Base-by-base conservation (phyloP, 805 yeast species). In the Yamadazyma philogaea region DNA sequence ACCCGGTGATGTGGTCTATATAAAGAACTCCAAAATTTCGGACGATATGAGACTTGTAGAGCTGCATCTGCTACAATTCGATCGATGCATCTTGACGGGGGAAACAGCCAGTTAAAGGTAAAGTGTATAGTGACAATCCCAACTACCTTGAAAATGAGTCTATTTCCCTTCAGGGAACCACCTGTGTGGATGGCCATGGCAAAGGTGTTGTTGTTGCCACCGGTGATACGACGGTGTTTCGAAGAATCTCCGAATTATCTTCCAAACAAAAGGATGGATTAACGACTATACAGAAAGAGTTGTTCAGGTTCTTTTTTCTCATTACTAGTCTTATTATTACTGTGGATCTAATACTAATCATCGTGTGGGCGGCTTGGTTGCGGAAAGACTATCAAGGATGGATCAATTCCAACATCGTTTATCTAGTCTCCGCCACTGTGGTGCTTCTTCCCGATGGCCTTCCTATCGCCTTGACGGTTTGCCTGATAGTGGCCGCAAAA, bases 381-480 rank as follows among this genome's bases (percentile, higher is more conserved):
- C 59, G 63, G 20, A 57, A 60, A 27, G 44, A 46, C 11, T 65
- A 70, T 44, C 70, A 66, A 7, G 63, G 54, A 31, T 72, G 74
- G 74, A 70, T 74, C 37, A 50, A 57, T 35, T 70, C 63, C 7
- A 61, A 74, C 3, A 52, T 70, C 31, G 64, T 72, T 19, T 75
- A 72, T 46, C 43, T 67, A 34, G 75, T 74, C 37, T 68, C 74
- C 3, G 61, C 74, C 33, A 66, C 72, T 1, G 77, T 75, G 30
- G 69, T 79, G 1, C 74, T 75, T 43, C 70, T 75, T 36, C 79
- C 79, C 5, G 78, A 75, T 50, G 78, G 79, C 31, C 59, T 72
- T 26, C 82, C 68, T 43, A 75, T 63, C 60, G 81, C 77, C 40
- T 70, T 58, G 62, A 77, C 74, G 51, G 75, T 68, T 45, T 80